phyloP scores from a whole-genome alignment of 2,329 filamentous ascomycete species.

The Paecilomyces dactylethromorphus region DNA sequence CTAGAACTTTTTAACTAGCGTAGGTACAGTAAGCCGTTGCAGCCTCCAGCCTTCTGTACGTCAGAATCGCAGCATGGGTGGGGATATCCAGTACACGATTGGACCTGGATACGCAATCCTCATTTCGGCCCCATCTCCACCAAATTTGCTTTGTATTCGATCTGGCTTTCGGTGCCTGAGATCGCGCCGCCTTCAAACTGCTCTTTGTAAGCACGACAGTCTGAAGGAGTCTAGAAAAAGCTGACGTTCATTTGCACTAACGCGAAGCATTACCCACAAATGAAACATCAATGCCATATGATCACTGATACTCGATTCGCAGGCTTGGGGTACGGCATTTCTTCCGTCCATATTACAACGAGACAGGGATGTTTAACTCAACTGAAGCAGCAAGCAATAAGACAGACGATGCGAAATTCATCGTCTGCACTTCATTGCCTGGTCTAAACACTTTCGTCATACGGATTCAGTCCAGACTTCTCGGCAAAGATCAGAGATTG shows the following conservation, averaged over 20 bases:
- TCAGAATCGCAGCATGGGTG: background rate
- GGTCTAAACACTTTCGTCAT: too few relatives aligned
- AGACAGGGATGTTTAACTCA: too few relatives aligned
- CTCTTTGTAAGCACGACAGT: background rate
- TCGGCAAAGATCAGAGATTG: too few relatives aligned
- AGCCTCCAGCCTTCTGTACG: background rate
- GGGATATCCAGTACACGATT: background rate
- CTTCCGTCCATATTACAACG: too few relatives aligned
- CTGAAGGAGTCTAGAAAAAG: background rate
- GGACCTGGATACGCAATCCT: background rate
- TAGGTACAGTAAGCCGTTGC: background rate
- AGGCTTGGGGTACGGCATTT: too few relatives aligned
- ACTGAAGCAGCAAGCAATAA: too few relatives aligned
- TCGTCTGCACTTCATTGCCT: too few relatives aligned
- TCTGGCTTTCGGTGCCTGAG: background rate
- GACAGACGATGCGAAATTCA: too few relatives aligned
- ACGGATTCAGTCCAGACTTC: too few relatives aligned
- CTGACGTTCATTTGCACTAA: background rate
- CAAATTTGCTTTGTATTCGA: background rate
- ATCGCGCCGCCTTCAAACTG: background rate
- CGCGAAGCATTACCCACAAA: background rate
- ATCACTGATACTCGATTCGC: too few relatives aligned
- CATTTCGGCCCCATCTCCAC: background rate
- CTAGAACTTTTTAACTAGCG: background rate
- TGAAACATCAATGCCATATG: background rate